Evolutionary conservation across 2,329 filamentous ascomycete species (phyloP), one percentile per base, ranked within the genome.

Genomic region (Botrytis galanthina): DNA sequence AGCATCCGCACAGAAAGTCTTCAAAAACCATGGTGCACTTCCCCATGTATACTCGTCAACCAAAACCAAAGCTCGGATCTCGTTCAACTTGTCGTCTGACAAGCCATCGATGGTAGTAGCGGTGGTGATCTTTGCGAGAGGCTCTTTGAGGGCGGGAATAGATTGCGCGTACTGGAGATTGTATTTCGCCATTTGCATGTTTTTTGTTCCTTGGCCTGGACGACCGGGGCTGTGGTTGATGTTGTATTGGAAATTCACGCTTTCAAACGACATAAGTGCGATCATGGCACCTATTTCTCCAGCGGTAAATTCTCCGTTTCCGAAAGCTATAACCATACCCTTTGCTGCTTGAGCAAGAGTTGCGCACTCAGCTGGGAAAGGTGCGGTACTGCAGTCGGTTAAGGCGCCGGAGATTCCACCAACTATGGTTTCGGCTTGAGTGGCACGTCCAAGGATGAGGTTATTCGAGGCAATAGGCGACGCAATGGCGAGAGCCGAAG

Each of bases 151-250:
- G 1, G 80, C 84, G 0, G 84, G 82, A 6, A 87, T 82, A 0
- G 83, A 84, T 1, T 78, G 71, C 8, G 88, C 89, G 76, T 91
- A 92, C 77, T 85, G 77, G 1, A 83, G 75, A 77, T 91, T 89
- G 81, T 83, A 90, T 1, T 81, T 78, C 0, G 87, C 83, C 70
- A 84, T 86, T 81, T 91, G 87, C 90, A 92, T 92, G 79, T 90
- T 90, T 6, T 88, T 83, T 0, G 90, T 91, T 0, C 89, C 89
- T 77, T 91, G 88, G 0, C 90, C 90, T 0, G 88, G 84, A 0
- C 81, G 78, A 22, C 83, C 84, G 0, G 80, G 80, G 80, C 81
- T 89, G 79, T 90, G 86, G 78, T 91, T 90, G 75, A 82, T 85
- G 78, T 87, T 88, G 84, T 87, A 92, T 76, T 88, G 86, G 83